Base-by-base conservation (phyloP, 2,329 filamentous ascomycete species). In the Ophiostoma novo-ulmi region DNA sequence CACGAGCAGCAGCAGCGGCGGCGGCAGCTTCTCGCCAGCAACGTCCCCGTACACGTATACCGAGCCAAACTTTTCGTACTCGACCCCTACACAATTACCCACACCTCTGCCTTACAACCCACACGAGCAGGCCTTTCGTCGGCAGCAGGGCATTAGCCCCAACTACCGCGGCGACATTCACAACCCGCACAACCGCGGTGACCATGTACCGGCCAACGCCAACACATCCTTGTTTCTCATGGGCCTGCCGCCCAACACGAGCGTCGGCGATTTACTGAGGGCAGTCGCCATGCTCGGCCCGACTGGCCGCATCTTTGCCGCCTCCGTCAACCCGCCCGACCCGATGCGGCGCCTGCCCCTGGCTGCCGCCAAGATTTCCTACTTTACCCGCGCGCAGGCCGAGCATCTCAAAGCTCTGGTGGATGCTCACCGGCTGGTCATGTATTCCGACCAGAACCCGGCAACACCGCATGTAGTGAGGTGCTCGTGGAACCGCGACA, bases 131-230 rank as follows among this genome's bases (percentile, higher is more conserved):
- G 31, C 31, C 22, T 71, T 70, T n/a, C 72, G 72, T 17, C 70
- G 64, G 17, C 70, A 44, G 39, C 72, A 73, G 64, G 72, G 72
- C 64, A 73, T 73, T 68, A 71, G 69, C 65, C 69, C 55, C 71
- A 73, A 73, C 69, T 73, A 73, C 69, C 73, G 73, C 36, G 73
- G 73, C 58, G 73, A 73, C 61, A 70, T 71, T 35, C 61, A 70
- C 72, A 73, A 74, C 61, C 73, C 72, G 3, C 72, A 70, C 67
- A 73, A 73, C 69, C 73, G 71, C 73, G 69, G 72, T 63, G 73
- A 72, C 64, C 68, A 73, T 65, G 69, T 74, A 20, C 72, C 72
- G 3, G 71, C 69, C 22, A 44, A 71, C 39, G 41, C n/a, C 66
- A 74, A 74, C 26, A 74, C 73, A 0, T 70, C 72, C 7, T 69